Percentiles rank a stretch among this genome's conserved stretches.
Conservation (phyloP, 495 filamentous ascomycete species). For the Hypoxylon rickii region DNA sequence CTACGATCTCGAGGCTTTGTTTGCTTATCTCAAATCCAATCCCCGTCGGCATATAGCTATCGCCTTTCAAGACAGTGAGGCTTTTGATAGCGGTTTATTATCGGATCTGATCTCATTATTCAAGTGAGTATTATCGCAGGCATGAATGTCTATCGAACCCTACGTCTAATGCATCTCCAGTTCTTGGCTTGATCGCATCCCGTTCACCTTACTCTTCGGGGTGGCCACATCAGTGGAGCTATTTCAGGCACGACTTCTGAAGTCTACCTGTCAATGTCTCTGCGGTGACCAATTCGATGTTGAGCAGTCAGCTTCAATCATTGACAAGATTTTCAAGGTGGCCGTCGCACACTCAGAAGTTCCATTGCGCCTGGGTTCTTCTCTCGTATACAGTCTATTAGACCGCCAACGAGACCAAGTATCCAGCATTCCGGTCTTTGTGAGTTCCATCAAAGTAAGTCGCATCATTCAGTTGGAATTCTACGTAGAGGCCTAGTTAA, state of each 20-base stretch:
- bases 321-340: slow-evolving; percentile 78
- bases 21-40: slow-evolving; percentile 62
- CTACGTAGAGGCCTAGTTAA: slow-evolving; percentile 2
- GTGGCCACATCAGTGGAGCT: slow-evolving; percentile 89
- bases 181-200: slow-evolving; percentile 88
- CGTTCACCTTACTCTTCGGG: slow-evolving; percentile 83
- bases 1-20: slow-evolving; percentile 86
- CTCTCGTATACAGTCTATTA: slow-evolving; percentile 64
- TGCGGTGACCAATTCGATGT: slow-evolving; percentile 84
- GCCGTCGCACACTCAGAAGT: slow-evolving; percentile 61
- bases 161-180: slow-evolving; percentile 47
- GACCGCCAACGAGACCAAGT: slow-evolving; percentile 82
- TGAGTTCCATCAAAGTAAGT: slow-evolving; percentile 76
- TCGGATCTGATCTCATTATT: slow-evolving; percentile 79
- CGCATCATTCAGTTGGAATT: background rate
- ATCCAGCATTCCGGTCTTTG: slow-evolving; percentile 83
- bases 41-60: slow-evolving; percentile 67
- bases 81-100: slow-evolving; percentile 79
- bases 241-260: slow-evolving; percentile 83
- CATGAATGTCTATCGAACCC: background rate
- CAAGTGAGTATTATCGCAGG: slow-evolving; percentile 57
- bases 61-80: slow-evolving; percentile 88
- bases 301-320: slow-evolving; percentile 70
- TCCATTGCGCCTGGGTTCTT: slow-evolving; percentile 69
- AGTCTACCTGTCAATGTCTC: slow-evolving; percentile 69